Conservation (phyloP, 345 rosid species). For the Hirschfeldia incana region DNA sequence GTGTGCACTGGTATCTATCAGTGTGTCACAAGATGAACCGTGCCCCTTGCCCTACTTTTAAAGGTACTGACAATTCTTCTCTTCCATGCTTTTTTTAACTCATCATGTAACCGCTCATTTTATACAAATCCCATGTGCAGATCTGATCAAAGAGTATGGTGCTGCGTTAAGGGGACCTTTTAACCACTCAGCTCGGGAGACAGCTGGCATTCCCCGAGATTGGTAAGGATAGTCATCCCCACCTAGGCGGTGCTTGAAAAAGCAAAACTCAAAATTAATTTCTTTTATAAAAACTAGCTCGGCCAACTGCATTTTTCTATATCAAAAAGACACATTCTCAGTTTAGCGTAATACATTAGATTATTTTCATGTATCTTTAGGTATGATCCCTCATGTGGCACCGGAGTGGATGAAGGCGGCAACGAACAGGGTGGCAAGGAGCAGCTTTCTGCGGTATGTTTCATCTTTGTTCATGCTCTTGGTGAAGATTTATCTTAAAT, state of each 20-base stretch:
- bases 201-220: constrained; percentile 89
- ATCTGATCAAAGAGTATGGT: constrained; percentile 65
- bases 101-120: not conserved
- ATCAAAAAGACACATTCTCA: too few relatives aligned
- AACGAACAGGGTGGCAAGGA: constrained; percentile 39
- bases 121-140: constrained; percentile 40
- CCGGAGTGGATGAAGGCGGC: constrained; percentile 35
- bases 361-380: too few relatives aligned
- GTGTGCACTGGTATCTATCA: constrained; percentile 78
- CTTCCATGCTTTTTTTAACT: not conserved
- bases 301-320: too few relatives aligned
- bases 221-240: constrained; percentile 48
- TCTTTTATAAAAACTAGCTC: too few relatives aligned
- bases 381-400: constrained; percentile 59
- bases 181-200: constrained; percentile 82
- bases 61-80: constrained; percentile 46
- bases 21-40: constrained; percentile 67
- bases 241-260: too few relatives aligned
- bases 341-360: too few relatives aligned
- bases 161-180: constrained; percentile 94
- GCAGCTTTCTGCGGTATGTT: constrained; percentile 65
- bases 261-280: too few relatives aligned
- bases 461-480: constrained; percentile 8
- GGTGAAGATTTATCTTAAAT: not conserved
- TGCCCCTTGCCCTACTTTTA: constrained; percentile 77